A percentile compares a stretch with the other conserved stretches of the same genome.
Conservation (phyloP, 1,284 basidiomycete genomes). For the Phylloboletellus chloephorus region DNA sequence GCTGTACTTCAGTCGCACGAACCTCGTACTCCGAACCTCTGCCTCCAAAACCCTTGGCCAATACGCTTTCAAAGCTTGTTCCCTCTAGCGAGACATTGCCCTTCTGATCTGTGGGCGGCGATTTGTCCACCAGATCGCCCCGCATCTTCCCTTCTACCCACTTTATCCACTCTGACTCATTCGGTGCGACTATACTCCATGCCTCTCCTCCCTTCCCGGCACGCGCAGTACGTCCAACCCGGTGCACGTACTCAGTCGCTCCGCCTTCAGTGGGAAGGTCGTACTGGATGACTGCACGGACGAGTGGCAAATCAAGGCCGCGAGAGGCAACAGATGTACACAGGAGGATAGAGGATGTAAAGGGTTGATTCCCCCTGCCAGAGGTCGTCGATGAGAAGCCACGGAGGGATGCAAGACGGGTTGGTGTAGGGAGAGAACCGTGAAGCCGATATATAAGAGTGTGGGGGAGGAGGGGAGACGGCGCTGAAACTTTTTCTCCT, state of each 20-base stretch:
- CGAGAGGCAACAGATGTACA: conserved; percentile 97
- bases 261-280: conserved; percentile 98
- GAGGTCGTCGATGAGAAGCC: conserved; percentile 63
- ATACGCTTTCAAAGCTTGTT: conserved; percentile 64
- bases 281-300: conserved; percentile 92
- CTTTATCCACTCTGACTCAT: conserved; percentile 82
- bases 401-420: conserved; percentile 77
- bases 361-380: conserved; percentile 30
- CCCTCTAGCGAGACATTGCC: conserved; percentile 51
- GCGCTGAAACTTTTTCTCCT: conserved; percentile 47
- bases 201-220: conserved; percentile 92
- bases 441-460: conserved; percentile 89
- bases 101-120: conserved; percentile 31
- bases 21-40: conserved; percentile 76
- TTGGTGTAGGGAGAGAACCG: conserved; percentile 82
- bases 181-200: conserved; percentile 88
- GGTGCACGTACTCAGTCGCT: conserved; percentile 93
- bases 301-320: conserved; percentile 95
- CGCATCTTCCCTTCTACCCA: conserved; percentile 83
- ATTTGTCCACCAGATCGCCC: conserved; percentile 33
- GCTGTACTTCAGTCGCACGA: conserved; percentile 93
- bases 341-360: conserved; percentile 64
- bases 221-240: conserved; percentile 95
- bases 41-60: conserved; percentile 84
- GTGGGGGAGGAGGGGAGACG: conserved; percentile 76